Base-by-base conservation (phyloP, 228 moss, liverwort and hornwort species). In the Sphagnum magellanicum region DNA sequence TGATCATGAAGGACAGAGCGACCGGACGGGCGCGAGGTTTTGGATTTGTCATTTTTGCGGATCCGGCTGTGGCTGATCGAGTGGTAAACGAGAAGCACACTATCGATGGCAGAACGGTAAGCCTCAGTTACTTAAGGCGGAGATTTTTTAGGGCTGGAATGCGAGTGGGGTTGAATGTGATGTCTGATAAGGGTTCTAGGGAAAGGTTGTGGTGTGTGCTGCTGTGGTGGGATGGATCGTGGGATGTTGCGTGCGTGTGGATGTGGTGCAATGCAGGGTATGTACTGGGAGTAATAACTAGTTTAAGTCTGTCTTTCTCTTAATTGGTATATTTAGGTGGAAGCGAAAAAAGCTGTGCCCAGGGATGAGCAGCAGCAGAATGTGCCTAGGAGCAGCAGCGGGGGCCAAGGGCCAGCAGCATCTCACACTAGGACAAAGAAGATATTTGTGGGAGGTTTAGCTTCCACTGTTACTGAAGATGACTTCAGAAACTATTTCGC, bases 291-390 rank as follows among this genome's bases (percentile, higher is more conserved):
- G 50, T 63, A 74, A 81, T 89, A 87, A 92, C 89, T 81, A 79
- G 77, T 85, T 83, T 83, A 82, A 83, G 74, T 82, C 76, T 82
- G 87, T 77, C 55, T 55, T 12, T 55, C 55, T 55, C 55, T 55
- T 55, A 55, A 55, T 55, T 73, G 32, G 32, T 81, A 83, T 82
- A 48, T 83, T 70, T 85, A 97, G 96, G 96, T 98, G 74, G 97
- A 98, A 98, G 97, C 93, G 73, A 98, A 98, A 88, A 98, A 98
- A 83, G 97, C 93, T 63, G 97, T 98, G 72, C 97, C 97, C 59
- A 93, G 93, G 80, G 97, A 98, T 76, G 97, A 98, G 83, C 97
- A 98, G 80, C 93, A 93, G 64, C 93, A 93, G 63, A 98, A 81
- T 85, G 80, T 91, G 67, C 93, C 97, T 61, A 98, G 97, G 88